A percentile compares a stretch with the other conserved stretches of the same genome.
These are phyloP conservation scores for Fusarium globosum DNA, from an alignment of 2,329 filamentous ascomycete genomes.

Conservation along the genomic window DNA sequence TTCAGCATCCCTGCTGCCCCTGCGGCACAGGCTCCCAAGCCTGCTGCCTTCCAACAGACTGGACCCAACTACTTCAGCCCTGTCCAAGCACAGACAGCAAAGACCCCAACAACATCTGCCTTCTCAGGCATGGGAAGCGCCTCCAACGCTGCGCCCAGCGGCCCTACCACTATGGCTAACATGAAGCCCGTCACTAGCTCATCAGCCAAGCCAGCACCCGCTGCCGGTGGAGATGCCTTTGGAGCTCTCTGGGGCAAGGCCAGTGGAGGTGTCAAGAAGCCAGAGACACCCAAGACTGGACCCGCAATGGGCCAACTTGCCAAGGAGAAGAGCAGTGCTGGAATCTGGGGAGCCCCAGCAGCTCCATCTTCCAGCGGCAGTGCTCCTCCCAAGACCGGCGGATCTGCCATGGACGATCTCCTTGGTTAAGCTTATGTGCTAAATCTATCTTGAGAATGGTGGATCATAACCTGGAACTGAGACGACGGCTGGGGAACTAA, in stretches of 20 bases:
- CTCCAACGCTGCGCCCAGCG: conserved; percentile 49
- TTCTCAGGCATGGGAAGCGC: conserved; percentile 44
- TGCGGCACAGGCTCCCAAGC: conserved; percentile 61
- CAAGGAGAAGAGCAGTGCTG: conserved; percentile 96
- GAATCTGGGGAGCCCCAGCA: conserved; percentile 85
- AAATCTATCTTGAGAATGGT: conserved; percentile 9
- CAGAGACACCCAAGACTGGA: conserved; percentile 67
- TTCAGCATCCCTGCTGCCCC: conserved; percentile 58
- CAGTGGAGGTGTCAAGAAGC: conserved; percentile 80
- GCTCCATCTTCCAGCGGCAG: conserved; percentile 46
- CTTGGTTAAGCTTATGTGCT: conserved; percentile 53
- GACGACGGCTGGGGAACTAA: conserved; percentile 12
- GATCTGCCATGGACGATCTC: conserved; percentile 59
- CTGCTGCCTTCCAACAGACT: conserved; percentile 73
- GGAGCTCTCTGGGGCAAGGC: conserved; percentile 85
- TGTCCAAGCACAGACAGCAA: conserved; percentile 62
- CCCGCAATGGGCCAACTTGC: conserved; percentile 92
- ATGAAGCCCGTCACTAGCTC: conserved; percentile 61
- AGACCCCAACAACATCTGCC: conserved; percentile 47
- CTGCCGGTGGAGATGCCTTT: conserved; percentile 83
- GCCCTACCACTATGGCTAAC: conserved; percentile 55
- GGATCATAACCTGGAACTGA: conserved; percentile 32
- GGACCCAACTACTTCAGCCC: conserved; percentile 97
- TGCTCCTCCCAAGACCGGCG: conserved; percentile 47
- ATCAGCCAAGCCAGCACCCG: conserved; percentile 63